A percentile compares a stretch with the other conserved stretches of the same genome.
Evolutionary conservation across 2,329 filamentous ascomycete genomes (phyloP).

Genomic region (Curvularia sp.): DNA sequence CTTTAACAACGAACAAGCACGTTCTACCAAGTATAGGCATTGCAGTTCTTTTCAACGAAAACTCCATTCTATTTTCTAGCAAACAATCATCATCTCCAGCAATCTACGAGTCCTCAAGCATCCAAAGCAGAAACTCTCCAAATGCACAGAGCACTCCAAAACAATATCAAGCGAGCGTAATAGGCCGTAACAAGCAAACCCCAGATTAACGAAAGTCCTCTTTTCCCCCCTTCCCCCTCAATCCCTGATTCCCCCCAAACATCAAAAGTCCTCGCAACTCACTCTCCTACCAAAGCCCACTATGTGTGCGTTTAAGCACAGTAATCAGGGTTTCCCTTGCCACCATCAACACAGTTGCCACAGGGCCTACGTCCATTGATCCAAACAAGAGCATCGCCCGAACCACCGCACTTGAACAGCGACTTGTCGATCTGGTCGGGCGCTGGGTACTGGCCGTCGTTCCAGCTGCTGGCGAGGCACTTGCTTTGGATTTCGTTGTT

Average conservation of each 20-base stretch:
- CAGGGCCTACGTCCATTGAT: neutral
- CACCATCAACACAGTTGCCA: neutral
- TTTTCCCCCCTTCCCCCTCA: neutral
- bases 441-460: neutral
- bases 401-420: neutral
- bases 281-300: neutral
- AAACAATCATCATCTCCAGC: neutral
- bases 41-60: neutral
- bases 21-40: neutral
- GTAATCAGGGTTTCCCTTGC: conserved; percentile 1
- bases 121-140: neutral
- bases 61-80: neutral
- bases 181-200: neutral
- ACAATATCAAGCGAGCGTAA: neutral
- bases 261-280: neutral
- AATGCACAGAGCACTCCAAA: neutral
- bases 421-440: conserved; percentile 5
- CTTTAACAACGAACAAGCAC: neutral
- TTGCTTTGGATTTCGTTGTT: conserved; percentile 3
- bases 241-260: neutral
- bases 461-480: neutral
- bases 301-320: neutral
- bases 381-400: neutral
- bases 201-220: neutral
- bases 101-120: neutral